phyloP scores from a whole-genome alignment of 164 flowering plant species.

The Umbilicus rupestris region DNA sequence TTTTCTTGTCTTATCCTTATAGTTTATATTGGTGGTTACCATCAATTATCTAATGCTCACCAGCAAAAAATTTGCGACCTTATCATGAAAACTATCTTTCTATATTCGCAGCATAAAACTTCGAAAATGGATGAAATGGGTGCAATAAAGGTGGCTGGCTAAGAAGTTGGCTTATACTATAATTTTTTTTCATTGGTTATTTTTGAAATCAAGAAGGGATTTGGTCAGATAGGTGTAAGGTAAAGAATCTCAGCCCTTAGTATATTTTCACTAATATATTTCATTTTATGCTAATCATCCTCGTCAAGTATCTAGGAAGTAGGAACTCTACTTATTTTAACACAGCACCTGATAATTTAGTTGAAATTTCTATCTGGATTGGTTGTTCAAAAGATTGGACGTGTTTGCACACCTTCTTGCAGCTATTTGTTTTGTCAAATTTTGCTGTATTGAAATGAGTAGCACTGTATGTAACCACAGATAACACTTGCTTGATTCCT shows the following conservation, averaged over 20 bases:
- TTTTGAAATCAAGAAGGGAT: slow-evolving; percentile 19
- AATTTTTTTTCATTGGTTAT: slow-evolving; percentile 12
- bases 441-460: no score
- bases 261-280: neutral
- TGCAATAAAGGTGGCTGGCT: slow-evolving; percentile 75
- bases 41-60: neutral
- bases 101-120: slow-evolving; percentile 70
- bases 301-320: neutral
- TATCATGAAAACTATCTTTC: neutral
- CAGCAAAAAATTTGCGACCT: neutral
- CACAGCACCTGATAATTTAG: neutral
- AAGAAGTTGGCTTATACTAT: slow-evolving; percentile 22
- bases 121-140: slow-evolving; percentile 77
- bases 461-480: neutral
- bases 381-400: neutral
- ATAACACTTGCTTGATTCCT: neutral
- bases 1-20: neutral
- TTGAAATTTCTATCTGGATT: neutral
- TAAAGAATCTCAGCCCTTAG: slow-evolving; percentile 9
- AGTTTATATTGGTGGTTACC: neutral
- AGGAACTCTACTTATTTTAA: neutral
- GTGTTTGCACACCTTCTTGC: neutral
- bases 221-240: slow-evolving; percentile 23
- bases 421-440: no score
- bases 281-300: neutral